Conservation (phyloP, 257 asterid species). For the Solanum rostratum region DNA sequence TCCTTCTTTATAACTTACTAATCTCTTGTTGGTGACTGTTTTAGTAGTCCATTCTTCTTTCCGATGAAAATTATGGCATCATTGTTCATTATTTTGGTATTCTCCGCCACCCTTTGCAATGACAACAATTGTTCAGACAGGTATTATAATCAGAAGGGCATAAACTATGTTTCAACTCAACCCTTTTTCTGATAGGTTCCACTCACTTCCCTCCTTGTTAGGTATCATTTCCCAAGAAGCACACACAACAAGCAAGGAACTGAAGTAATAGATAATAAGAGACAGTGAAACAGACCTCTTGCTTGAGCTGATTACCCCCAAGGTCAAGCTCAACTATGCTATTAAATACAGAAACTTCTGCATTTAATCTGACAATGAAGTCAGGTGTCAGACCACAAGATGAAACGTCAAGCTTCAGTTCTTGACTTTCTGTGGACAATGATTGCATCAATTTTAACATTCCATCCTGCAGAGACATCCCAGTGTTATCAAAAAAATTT, state of each 20-base stretch:
- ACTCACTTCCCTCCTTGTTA: neutral
- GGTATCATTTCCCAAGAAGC: neutral
- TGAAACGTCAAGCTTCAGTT: conserved; percentile 74
- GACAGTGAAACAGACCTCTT: conserved; percentile 49
- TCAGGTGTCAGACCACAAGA: conserved; percentile 45
- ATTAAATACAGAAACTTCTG: conserved; percentile 35
- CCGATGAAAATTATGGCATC: neutral
- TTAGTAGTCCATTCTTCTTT: neutral
- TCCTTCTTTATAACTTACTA: neutral
- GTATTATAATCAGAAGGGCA: neutral
- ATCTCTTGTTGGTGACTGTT: neutral
- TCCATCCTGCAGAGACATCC: conserved; percentile 51
- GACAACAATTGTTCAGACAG: neutral
- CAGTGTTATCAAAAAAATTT: neutral
- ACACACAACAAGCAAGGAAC: neutral
- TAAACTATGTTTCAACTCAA: neutral
- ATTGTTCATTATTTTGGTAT: neutral
- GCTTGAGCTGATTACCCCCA: conserved; percentile 63
- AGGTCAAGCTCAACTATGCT: conserved; percentile 73
- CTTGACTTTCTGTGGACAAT: conserved; percentile 56
- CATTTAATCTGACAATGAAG: conserved; percentile 38
- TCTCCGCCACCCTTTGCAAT: neutral
- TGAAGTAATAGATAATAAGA: neutral
- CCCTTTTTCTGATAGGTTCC: neutral
- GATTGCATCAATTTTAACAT: conserved; percentile 59